phyloP scores from a whole-genome alignment of 2,329 filamentous ascomycete species.

The Harringtonia lauricola region DNA sequence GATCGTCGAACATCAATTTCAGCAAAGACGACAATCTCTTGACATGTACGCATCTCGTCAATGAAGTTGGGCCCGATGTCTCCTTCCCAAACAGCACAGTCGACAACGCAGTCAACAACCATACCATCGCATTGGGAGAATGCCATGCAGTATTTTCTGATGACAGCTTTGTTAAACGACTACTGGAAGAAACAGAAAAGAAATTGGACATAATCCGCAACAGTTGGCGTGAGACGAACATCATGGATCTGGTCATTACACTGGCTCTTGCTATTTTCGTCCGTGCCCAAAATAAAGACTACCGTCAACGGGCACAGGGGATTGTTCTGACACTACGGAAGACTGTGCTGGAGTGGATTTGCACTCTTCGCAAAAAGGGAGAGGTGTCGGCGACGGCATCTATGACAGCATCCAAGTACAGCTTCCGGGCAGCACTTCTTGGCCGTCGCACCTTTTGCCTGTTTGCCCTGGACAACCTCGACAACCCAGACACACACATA shows the following conservation, averaged over 20 bases:
- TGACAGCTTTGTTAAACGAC: slow-evolving; percentile 31
- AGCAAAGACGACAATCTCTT: slow-evolving; percentile 37
- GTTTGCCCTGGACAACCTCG: neutral
- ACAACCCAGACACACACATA: neutral
- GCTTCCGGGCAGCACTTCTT: slow-evolving; percentile 43
- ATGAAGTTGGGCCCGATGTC: slow-evolving; percentile 40
- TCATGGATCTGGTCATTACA: slow-evolving; percentile 47
- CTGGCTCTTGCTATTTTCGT: slow-evolving; percentile 30
- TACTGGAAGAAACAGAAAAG: slow-evolving; percentile 34
- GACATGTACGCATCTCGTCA: slow-evolving; percentile 38
- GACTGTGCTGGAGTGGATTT: slow-evolving; percentile 38
- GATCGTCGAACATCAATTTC: slow-evolving; percentile 46
- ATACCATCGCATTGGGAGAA: slow-evolving; percentile 22
- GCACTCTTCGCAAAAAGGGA: slow-evolving; percentile 31
- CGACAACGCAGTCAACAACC: neutral
- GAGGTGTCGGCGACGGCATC: slow-evolving; percentile 10
- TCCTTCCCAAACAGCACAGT: neutral
- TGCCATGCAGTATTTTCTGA: slow-evolving; percentile 40
- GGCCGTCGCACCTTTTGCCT: slow-evolving; percentile 31
- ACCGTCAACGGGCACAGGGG: slow-evolving; percentile 9
- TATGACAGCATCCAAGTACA: slow-evolving; percentile 25
- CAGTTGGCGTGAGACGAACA: slow-evolving; percentile 48
- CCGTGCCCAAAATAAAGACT: slow-evolving; percentile 9
- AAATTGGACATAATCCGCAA: slow-evolving; percentile 31
- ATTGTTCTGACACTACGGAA: slow-evolving; percentile 30